phyloP scores from a whole-genome alignment of 345 rosid genomes.

The Citrus glauca region DNA sequence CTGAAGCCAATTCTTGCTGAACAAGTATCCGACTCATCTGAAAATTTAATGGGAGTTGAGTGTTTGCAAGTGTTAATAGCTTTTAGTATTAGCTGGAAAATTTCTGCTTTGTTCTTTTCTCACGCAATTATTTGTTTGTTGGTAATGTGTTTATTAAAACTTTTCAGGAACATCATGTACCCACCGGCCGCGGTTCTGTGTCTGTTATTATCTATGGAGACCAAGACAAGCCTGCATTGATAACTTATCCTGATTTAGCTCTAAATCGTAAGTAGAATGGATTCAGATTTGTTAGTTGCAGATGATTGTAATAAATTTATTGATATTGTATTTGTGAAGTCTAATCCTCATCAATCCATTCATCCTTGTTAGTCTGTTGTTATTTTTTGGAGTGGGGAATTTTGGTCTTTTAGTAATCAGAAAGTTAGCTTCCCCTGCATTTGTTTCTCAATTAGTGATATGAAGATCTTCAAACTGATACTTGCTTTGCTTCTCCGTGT shows the following conservation, averaged over 20 bases:
- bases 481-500: background rate
- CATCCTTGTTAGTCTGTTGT: background rate
- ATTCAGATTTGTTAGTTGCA: background rate
- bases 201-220: conserved; percentile 85
- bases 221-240: conserved; percentile 76
- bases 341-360: background rate
- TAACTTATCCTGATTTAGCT: conserved; percentile 90
- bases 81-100: background rate
- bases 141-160: background rate
- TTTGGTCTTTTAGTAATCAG: background rate
- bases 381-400: background rate
- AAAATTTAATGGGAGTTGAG: conserved; percentile 20
- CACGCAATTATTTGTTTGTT: background rate
- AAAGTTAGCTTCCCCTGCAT: background rate
- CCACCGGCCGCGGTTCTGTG: conserved; percentile 67
- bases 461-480: background rate
- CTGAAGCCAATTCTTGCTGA: conserved; percentile 13
- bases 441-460: background rate
- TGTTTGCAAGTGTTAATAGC: background rate
- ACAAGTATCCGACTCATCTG: conserved; percentile 13
- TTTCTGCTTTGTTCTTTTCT: conserved; percentile 14
- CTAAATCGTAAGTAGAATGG: conserved; percentile 57
- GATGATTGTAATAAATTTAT: background rate
- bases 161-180: conserved; percentile 74
- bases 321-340: background rate